These are phyloP conservation scores for Aspergillus steynii DNA, from an alignment of 495 filamentous ascomycete genomes.

Conservation along the genomic window DNA sequence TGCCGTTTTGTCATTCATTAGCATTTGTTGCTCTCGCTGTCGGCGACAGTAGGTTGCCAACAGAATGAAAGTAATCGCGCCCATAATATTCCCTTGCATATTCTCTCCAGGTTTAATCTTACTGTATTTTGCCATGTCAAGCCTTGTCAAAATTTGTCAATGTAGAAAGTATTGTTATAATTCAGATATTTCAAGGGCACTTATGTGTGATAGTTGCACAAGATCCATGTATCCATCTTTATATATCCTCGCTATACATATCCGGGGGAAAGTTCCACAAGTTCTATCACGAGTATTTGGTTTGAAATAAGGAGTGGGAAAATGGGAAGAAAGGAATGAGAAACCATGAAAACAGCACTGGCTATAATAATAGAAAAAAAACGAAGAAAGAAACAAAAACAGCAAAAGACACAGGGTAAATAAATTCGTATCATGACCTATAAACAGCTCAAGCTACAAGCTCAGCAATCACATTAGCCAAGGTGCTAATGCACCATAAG, in stretches of 20 bases:
- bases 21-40: neutral
- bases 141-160: neutral
- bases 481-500: constrained; percentile 85
- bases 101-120: neutral
- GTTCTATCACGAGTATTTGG: neutral
- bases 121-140: neutral
- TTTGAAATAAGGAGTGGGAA: too few species aligned
- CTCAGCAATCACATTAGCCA: constrained; percentile 83
- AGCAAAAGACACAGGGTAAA: neutral
- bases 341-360: neutral
- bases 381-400: neutral
- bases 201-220: neutral
- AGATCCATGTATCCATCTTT: neutral
- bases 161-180: neutral
- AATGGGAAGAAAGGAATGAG: neutral
- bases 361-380: neutral
- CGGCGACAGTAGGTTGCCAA: neutral
- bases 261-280: neutral
- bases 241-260: neutral
- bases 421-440: neutral
- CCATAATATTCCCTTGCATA: neutral
- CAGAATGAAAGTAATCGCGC: neutral
- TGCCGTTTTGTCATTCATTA: neutral
- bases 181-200: neutral
- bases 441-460: constrained; percentile 32